Evolutionary conservation across 345 rosid genomes (phyloP), one percentile per base, ranked within the genome.

Genomic region (Cardamine chenopodiifolia): DNA sequence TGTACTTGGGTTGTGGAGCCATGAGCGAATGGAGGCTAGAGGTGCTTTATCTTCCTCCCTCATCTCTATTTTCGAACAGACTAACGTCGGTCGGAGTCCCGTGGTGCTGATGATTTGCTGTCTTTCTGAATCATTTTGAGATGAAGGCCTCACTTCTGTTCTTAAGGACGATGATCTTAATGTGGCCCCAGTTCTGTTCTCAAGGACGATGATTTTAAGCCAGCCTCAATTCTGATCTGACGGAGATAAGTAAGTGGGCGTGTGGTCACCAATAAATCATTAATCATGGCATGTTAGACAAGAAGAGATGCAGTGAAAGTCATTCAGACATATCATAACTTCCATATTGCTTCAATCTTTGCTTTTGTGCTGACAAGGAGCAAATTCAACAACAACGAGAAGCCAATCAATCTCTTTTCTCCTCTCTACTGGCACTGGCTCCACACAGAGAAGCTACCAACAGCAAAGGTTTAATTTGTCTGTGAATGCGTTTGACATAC

Each of bases 321-420:
- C 18, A 31, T 14, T 45, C 45, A 70, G 31, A 44, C 45, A 13
- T 7, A 31, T 57, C 11, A 32, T 32, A 59, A n/a, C 19, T 47
- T 47, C 49, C 57, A 59, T 12, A 23, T 23, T 12, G 31, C 8
- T 11, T 13, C n/a, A 3, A 69, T 58, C 34, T 48, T 45, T 35
- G 68, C 49, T 60, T 70, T 37, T 71, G 10, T 70, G 19, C 58
- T 9, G 9, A 10, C 4, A 15, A 67, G 8, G 25, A 59, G 37
- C 58, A 60, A 71, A 34, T 49, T 60, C 28, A 11, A 60, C 40
- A 71, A 71, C 52, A 37, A 31, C 39, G 42, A 35, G 55, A 64
- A 45, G 40, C 68, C 35, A 62, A 45, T 45, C 15, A 11, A 9
- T 60, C 35, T 23, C 20, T 10, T 47, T 58, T 20, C 48, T n/a